phyloP scores from a whole-genome alignment of 805 yeast genomes.

The Candida easanensis region DNA sequence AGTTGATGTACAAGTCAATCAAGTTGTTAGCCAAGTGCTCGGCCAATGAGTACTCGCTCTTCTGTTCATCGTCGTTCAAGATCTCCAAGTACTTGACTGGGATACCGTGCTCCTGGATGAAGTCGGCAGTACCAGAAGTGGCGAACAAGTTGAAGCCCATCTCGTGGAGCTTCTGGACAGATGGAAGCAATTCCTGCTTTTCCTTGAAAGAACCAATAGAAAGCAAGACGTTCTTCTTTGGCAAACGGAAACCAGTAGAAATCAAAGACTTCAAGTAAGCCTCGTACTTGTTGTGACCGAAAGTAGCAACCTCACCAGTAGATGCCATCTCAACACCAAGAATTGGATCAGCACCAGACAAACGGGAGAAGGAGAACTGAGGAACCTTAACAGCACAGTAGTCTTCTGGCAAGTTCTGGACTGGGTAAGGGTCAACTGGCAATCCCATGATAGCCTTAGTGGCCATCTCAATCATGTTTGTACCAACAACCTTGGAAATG shows the following conservation, averaged over 20 bases:
- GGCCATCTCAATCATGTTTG: conserved; percentile 92
- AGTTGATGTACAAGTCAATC: conserved; percentile 93
- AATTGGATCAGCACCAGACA: conserved; percentile 97
- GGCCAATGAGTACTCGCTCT: conserved; percentile 90
- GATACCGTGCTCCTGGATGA: conserved; percentile 89
- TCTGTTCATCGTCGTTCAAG: conserved; percentile 68
- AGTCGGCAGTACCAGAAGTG: conserved; percentile 98
- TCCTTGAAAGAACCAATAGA: conserved; percentile 97
- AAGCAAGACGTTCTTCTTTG: conserved; percentile 89
- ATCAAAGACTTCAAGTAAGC: conserved; percentile 93
- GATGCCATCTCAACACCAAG: conserved; percentile 99
- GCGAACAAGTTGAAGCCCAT: conserved; percentile 91
- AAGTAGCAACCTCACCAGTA: conserved; percentile 97
- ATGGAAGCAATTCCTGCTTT: conserved; percentile 88
- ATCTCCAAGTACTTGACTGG: conserved; percentile 96
- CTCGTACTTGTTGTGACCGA: conserved; percentile 94
- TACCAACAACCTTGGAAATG: conserved; percentile 94
- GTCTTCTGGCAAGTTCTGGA: conserved; percentile 82
- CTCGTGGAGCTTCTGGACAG: conserved; percentile 74
- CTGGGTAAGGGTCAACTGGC: conserved; percentile 88
- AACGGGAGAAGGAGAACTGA: conserved; percentile 93
- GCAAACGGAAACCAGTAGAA: conserved; percentile 93
- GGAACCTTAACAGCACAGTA: conserved; percentile 97
- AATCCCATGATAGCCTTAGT: conserved; percentile 79
- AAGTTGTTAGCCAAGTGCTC: conserved; percentile 95